phyloP scores from a whole-genome alignment of 2,329 filamentous ascomycete species.

The Fusarium burgessii region DNA sequence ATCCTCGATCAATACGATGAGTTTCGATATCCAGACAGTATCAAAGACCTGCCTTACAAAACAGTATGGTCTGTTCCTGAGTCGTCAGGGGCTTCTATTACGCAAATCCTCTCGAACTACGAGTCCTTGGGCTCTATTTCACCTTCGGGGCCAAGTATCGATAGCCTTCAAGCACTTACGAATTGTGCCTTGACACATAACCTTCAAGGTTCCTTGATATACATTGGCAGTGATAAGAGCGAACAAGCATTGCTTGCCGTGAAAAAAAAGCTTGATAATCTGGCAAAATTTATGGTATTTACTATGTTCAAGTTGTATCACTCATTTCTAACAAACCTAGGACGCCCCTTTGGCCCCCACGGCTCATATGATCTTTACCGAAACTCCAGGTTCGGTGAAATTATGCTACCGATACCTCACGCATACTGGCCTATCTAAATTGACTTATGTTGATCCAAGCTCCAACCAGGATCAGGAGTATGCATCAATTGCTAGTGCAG shows the following conservation, averaged over 20 bases:
- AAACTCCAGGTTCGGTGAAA: slow-evolving; percentile 5
- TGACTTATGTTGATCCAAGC: slow-evolving; percentile 43
- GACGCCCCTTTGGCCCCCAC: background rate
- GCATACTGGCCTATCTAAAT: slow-evolving; percentile 42
- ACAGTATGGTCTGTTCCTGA: slow-evolving; percentile 46
- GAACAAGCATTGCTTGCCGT: slow-evolving; percentile 22
- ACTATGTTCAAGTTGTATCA: background rate
- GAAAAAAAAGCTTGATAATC: slow-evolving; percentile 38
- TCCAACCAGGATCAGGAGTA: slow-evolving; percentile 24
- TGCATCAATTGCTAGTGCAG: slow-evolving; percentile 29
- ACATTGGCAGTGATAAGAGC: slow-evolving; percentile 43
- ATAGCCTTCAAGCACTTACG: slow-evolving; percentile 10
- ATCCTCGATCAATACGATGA: slow-evolving; percentile 26
- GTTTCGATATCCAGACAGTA: slow-evolving; percentile 40
- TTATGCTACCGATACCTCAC: slow-evolving; percentile 46
- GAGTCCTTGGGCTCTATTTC: slow-evolving; percentile 25
- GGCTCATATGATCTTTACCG: slow-evolving; percentile 45
- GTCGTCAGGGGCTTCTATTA: slow-evolving; percentile 10
- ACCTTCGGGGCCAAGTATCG: slow-evolving; percentile 12
- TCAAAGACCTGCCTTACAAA: slow-evolving; percentile 36
- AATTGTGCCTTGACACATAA: slow-evolving; percentile 47
- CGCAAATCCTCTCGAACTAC: slow-evolving; percentile 32
- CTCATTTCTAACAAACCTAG: slow-evolving; percentile 33
- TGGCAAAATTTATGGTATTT: slow-evolving; percentile 34
- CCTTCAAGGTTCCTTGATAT: slow-evolving; percentile 44